These are phyloP conservation scores for Aspergillus oerlinghausenensis DNA, from an alignment of 2,329 filamentous ascomycete genomes.

Conservation along the genomic window DNA sequence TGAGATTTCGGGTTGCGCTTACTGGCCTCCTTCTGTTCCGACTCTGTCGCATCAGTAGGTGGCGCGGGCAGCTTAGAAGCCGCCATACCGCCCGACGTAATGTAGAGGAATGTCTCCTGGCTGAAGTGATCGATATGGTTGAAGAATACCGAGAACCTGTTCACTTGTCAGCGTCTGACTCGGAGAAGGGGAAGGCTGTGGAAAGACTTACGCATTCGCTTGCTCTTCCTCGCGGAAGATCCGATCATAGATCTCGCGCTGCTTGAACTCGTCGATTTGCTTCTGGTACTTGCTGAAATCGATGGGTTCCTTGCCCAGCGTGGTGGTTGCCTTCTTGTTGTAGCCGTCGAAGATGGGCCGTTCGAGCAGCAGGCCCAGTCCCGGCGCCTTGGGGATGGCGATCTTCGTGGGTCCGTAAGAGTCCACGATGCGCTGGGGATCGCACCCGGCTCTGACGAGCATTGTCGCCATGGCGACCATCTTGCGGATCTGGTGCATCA, in stretches of 20 bases:
- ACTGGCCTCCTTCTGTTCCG: constrained; percentile 3
- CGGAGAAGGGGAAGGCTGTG: neutral
- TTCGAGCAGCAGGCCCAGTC: constrained; percentile 81
- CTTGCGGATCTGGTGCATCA: constrained; percentile 99
- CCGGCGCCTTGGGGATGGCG: constrained; percentile 89
- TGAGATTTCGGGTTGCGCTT: constrained; percentile 20
- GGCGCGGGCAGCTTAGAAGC: constrained; percentile 46
- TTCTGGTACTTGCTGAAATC: constrained; percentile 74
- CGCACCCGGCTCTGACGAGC: constrained; percentile 76
- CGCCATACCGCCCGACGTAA: constrained; percentile 64
- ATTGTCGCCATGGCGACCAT: constrained; percentile 94
- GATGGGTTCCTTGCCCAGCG: constrained; percentile 63
- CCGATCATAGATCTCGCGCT: constrained; percentile 82
- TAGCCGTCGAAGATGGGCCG: constrained; percentile 87
- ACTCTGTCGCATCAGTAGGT: constrained; percentile 5
- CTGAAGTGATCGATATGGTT: constrained; percentile 73
- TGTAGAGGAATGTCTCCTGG: constrained; percentile 68
- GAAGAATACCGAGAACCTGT: constrained; percentile 71
- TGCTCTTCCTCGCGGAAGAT: constrained; percentile 89
- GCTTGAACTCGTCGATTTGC: constrained; percentile 83
- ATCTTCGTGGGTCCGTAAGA: constrained; percentile 70
- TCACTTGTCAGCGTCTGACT: constrained; percentile 1
- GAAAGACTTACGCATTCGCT: constrained; percentile 69
- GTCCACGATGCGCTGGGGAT: constrained; percentile 64
- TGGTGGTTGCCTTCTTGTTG: constrained; percentile 63